Conservation (phyloP, 306 rosid species). For the Arachis stenosperma region DNA sequence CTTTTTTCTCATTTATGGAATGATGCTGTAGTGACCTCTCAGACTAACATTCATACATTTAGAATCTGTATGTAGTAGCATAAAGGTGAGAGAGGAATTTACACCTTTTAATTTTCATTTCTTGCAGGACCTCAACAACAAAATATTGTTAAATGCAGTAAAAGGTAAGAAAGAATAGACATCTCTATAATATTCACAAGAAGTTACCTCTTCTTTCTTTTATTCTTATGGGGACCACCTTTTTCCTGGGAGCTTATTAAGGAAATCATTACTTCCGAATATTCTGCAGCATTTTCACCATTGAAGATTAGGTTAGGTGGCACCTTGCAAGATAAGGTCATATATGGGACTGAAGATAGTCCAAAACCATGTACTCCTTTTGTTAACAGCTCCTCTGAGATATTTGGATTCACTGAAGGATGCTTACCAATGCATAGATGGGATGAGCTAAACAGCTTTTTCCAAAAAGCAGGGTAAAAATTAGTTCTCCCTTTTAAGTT, state of each 20-base stretch:
- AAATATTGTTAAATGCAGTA: constrained; percentile 71
- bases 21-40: constrained; percentile 28
- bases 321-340: constrained; percentile 79
- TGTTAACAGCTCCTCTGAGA: constrained; percentile 42
- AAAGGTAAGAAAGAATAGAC: constrained; percentile 56
- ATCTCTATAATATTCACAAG: constrained; percentile 17
- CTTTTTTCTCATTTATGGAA: not conserved
- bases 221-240: not conserved
- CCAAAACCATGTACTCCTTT: constrained; percentile 62
- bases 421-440: constrained; percentile 86
- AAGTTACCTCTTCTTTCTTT: constrained; percentile 5
- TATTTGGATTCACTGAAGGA: constrained; percentile 77
- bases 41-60: not conserved
- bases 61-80: constrained; percentile 30
- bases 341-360: constrained; percentile 66
- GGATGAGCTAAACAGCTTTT: constrained; percentile 88
- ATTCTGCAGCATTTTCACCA: constrained; percentile 87
- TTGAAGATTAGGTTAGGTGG: constrained; percentile 92
- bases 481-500: constrained; percentile 15
- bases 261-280: constrained; percentile 20
- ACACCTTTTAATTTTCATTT: constrained; percentile 28
- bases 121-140: constrained; percentile 78
- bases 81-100: constrained; percentile 20
- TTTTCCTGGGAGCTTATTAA: constrained; percentile 18
- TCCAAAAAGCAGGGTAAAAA: constrained; percentile 77